Percentiles rank a stretch among this genome's conserved stretches.
These are phyloP conservation scores for Orbilia blumenaviensis DNA, from an alignment of 2,329 filamentous ascomycete species.

Conservation along the genomic window DNA sequence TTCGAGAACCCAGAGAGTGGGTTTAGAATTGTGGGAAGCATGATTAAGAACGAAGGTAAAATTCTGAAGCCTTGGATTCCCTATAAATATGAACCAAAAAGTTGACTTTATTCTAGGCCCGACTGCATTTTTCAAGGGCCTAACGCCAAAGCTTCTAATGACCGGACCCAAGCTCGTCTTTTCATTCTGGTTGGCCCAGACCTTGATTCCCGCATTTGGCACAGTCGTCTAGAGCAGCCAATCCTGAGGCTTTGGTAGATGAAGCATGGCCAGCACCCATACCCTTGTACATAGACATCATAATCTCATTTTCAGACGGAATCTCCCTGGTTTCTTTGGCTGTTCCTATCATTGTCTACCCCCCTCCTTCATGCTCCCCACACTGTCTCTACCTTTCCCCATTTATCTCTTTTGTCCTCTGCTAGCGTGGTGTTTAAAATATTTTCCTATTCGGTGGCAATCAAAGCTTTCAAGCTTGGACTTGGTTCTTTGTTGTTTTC, in stretches of 20 bases:
- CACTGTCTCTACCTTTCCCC: background rate
- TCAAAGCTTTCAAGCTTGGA: background rate
- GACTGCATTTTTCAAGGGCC: constrained; percentile 93
- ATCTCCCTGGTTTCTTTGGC: background rate
- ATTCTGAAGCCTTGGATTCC: background rate
- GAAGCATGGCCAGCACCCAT: background rate
- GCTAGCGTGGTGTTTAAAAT: background rate
- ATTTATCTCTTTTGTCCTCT: background rate
- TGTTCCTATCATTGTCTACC: no score
- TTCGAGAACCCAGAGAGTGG: constrained; percentile 97
- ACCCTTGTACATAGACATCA: constrained; percentile 7
- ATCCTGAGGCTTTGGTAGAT: background rate
- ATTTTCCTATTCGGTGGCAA: background rate
- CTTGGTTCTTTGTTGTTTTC: background rate
- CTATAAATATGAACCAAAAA: background rate
- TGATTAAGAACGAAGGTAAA: constrained; percentile 90
- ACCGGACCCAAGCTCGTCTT: constrained; percentile 98
- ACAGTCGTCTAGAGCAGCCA: constrained; percentile 17
- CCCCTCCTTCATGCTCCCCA: background rate
- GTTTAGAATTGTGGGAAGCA: constrained; percentile 88
- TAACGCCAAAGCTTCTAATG: constrained; percentile 98
- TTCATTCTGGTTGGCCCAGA: constrained; percentile 99
- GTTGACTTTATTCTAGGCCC: constrained; percentile 59
- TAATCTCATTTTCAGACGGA: background rate
- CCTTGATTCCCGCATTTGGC: constrained; percentile 91